Conservation (phyloP, 225 moss, liverwort and hornwort species). For the Climacium dendroides region DNA sequence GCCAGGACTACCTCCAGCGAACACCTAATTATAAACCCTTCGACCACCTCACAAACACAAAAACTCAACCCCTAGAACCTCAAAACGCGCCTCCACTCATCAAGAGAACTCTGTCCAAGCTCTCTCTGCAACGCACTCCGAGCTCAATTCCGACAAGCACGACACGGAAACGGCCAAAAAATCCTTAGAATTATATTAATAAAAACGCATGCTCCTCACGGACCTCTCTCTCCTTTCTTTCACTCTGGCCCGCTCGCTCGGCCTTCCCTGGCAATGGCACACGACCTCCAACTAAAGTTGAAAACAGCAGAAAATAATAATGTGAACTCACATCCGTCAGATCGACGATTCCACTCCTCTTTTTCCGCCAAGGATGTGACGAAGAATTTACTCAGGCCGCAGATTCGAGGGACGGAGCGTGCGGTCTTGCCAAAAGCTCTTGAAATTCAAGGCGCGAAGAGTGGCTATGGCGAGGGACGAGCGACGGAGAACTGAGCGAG, state of each 20-base stretch:
- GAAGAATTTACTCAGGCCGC: neutral
- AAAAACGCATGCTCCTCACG: neutral
- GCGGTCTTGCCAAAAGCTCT: neutral
- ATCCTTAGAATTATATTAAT: neutral
- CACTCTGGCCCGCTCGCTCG: neutral
- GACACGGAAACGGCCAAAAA: neutral
- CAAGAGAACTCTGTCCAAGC: neutral
- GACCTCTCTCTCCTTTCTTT: neutral
- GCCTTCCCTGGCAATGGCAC: neutral
- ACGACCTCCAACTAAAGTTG: neutral
- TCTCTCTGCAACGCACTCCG: neutral
- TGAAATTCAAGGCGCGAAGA: neutral
- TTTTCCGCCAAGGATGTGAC: neutral
- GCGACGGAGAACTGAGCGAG: neutral
- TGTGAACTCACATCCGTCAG: neutral
- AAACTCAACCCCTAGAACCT: neutral
- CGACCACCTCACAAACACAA: neutral
- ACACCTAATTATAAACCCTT: neutral
- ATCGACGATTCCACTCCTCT: neutral
- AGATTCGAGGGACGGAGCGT: neutral
- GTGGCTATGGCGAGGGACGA: neutral
- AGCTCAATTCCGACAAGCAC: neutral
- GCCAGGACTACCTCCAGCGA: slow-evolving; percentile 4
- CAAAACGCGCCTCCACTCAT: neutral
- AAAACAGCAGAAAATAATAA: neutral